Conservation (phyloP, 176 grass and related monocot genomes). For the Oryza punctata region DNA sequence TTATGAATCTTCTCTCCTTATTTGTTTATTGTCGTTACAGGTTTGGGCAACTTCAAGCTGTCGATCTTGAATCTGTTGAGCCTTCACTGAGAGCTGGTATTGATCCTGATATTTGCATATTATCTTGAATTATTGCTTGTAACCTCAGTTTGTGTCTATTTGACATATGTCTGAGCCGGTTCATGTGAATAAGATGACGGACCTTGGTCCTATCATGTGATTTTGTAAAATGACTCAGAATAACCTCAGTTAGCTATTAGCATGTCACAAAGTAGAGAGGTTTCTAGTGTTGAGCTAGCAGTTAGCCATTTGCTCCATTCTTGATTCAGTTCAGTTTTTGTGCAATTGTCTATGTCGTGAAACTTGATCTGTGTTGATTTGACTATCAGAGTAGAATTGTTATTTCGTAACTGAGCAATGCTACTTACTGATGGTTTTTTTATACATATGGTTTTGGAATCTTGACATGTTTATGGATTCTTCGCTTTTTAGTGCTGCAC, state of each 20-base stretch:
- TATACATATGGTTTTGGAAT: not conserved
- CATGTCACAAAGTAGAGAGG: not conserved
- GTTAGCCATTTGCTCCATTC: not conserved
- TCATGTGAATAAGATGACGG: too few relatives aligned
- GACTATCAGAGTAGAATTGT: not conserved
- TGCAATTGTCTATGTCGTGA: not conserved
- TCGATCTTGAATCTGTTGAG: constrained; percentile 74
- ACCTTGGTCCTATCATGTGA: not conserved
- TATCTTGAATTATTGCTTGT: constrained; percentile 14
- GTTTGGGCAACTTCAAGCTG: constrained; percentile 81
- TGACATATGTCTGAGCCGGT: too few relatives aligned
- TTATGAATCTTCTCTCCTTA: not conserved
- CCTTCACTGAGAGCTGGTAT: constrained; percentile 88
- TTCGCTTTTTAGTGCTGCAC: not conserved
- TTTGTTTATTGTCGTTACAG: constrained; percentile 31
- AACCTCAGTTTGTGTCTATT: too few relatives aligned
- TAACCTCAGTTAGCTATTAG: not conserved
- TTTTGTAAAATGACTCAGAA: not conserved
- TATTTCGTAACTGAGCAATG: not conserved
- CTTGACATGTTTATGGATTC: not conserved
- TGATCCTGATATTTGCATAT: constrained; percentile 31
- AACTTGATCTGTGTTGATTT: not conserved
- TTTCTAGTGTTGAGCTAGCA: not conserved
- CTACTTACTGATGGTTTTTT: not conserved
- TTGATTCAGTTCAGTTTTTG: not conserved